Evolutionary conservation across 441 rosid species (phyloP).

Genomic region (Bruguiera hainesii): DNA sequence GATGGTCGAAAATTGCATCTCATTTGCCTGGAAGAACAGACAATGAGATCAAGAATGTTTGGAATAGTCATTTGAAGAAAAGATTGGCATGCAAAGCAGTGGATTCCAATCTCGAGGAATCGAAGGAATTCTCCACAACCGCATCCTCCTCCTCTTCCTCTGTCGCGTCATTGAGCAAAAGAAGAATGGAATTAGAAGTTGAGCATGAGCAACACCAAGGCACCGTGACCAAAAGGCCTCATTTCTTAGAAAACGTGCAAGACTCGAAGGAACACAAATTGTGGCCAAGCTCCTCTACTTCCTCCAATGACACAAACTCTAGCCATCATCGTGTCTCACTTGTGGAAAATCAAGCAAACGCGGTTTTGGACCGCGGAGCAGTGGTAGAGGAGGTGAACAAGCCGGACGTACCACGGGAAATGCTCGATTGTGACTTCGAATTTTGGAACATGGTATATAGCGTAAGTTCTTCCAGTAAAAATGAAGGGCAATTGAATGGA

Average conservation of each 20-base stretch:
- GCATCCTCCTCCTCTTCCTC: slow-evolving; percentile 29
- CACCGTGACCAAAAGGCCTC: slow-evolving; percentile 23
- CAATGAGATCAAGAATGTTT: slow-evolving; percentile 84
- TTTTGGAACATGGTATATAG: slow-evolving; percentile 72
- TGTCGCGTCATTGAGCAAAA: slow-evolving; percentile 5
- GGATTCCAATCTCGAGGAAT: slow-evolving; percentile 12
- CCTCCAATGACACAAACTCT: slow-evolving; percentile 26
- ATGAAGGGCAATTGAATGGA: slow-evolving; percentile 10
- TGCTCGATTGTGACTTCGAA: slow-evolving; percentile 45
- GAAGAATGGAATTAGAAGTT: slow-evolving; percentile 15
- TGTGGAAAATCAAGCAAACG: slow-evolving; percentile 22
- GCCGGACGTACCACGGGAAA: slow-evolving; percentile 26
- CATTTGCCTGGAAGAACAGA: slow-evolving; percentile 78
- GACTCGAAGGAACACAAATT: slow-evolving; percentile 19
- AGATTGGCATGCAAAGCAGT: slow-evolving; percentile 20
- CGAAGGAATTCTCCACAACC: slow-evolving; percentile 29
- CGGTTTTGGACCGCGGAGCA: slow-evolving; percentile 23
- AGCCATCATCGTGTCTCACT: slow-evolving; percentile 17
- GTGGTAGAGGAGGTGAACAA: slow-evolving; percentile 60
- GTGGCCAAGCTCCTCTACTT: slow-evolving; percentile 32
- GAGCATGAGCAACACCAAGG: slow-evolving; percentile 17
- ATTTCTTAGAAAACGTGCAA: background rate
- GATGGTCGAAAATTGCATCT: slow-evolving; percentile 92
- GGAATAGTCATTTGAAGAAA: slow-evolving; percentile 90
- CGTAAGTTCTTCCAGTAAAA: slow-evolving; percentile 27